Base-by-base conservation (phyloP, 306 rosid species). In the Hippophae rhamnoides region DNA sequence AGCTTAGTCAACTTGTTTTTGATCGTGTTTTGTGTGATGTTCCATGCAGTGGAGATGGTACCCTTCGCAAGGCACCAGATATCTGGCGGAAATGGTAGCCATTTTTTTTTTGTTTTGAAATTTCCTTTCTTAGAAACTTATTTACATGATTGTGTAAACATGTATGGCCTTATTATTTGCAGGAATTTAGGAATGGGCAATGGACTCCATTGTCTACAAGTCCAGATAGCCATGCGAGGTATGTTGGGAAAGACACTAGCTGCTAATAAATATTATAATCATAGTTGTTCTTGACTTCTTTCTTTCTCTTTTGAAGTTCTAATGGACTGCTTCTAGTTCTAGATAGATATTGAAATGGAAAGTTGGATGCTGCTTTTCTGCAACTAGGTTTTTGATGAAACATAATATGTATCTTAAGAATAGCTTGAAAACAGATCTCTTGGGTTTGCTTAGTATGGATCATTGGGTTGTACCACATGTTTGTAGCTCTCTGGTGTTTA, bases 1-100 rank as follows among this genome's bases (percentile, higher is more conserved):
- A 41, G 6, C 57, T 81, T 52, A 56, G 65, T 57, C 94, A 86
- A 73, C 90, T 93, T 63, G 54, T 75, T 60, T 93, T 93, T 72
- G 95, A 93, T 61, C 95, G 99, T 48, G 95, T 93, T 61, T 74
- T 93, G 62, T 93, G 99, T 69, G 99, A 93, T 76, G 99, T 93
- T 62, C 99, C 99, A 1, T 93, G 99, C 63, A 93, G 99, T 63
- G 99, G 99, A 58, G 99, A 93, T 64, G 99, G 99, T 62, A 93
- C 99, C 13, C 99, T 93, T 74, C 97, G 97, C 46, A 88, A 93
- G 86, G 99, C 99, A 77, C 99, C 99, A 57, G 99, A 93, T 76
- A 77, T 93, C 56, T 93, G 97, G 99, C 82, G 97, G 80, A 93
- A 81, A 86, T 93, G 99, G 99, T 92, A 77, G 41, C 41, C 60